Evolutionary conservation across 768 basidiomycete species (phyloP), one percentile per base, ranked within the genome.

Genomic region (Hypsizygus marmoreus): DNA sequence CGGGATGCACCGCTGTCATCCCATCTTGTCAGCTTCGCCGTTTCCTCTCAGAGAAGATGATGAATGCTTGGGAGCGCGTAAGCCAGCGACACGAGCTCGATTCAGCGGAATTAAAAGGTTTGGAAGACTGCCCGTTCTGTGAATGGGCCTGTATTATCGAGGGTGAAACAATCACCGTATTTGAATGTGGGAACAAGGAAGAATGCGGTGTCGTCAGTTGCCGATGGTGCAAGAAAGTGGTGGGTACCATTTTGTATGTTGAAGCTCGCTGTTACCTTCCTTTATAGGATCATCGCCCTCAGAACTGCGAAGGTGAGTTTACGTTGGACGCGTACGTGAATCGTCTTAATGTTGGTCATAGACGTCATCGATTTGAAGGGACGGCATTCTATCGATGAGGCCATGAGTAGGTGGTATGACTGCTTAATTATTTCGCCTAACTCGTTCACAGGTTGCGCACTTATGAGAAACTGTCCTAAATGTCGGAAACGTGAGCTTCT

Each of bases 111-210:
- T 60, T 95, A 28, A 88, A 89, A 26, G 83, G 82, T 4, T 70
- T 95, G n/a, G 91, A 94, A 63, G 88, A 86, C 55, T 97, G 94
- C 62, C 94, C 94, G 4, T 90, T 86, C 54, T 97, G 94, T 66
- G 90, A 92, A 29, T 97, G 80, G 70, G 88, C 82, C 50, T 84
- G 82, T 54, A 79, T 88, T 20, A 82, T 91, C 40, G 88, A 89
- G 30, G 66, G 61, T 28, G 68, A 84, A 42, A 66, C 76, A 43
- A 86, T 87, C 58, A 83, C 78, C 57, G 65, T 89, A 17, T 88
- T 74, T 47, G 62, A 65, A 22, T 79, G 76, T 52, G 68, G 73
- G 61, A 84, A 71, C 63, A 74, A 77, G 39, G 81, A 79, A 1
- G 92, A 72, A 0, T 95, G 92, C 56, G 79, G 74, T 1, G 80